These are phyloP conservation scores for Blastobotrys attinorum DNA, from an alignment of 805 yeast species.

Conservation along the genomic window DNA sequence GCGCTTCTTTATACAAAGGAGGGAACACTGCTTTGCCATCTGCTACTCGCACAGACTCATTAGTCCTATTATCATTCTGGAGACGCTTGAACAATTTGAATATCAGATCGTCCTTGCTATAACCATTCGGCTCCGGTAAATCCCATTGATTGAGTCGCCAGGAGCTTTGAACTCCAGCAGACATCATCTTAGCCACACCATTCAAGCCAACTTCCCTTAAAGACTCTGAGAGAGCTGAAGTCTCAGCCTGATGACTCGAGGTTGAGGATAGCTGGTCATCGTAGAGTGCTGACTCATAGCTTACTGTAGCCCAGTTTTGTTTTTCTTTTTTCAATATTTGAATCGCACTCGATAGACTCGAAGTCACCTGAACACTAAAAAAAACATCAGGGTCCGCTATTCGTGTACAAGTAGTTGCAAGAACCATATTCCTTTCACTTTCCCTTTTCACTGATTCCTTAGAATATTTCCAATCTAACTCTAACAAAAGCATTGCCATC, in stretches of 20 bases:
- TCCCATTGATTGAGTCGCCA: constrained; percentile 81
- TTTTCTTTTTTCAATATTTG: constrained; percentile 19
- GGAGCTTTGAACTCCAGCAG: constrained; percentile 23
- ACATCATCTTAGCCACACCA: constrained; percentile 47
- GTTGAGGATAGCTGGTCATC: constrained; percentile 29
- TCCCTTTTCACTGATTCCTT: too few relatives aligned
- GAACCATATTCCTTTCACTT: constrained; percentile 3
- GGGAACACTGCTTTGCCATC: too few relatives aligned
- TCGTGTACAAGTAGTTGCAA: constrained; percentile 35
- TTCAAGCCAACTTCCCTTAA: constrained; percentile 45
- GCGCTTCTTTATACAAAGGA: background rate
- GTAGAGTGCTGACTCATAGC: constrained; percentile 48
- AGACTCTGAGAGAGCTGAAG: constrained; percentile 29
- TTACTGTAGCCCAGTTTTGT: constrained; percentile 36
- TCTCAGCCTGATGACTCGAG: background rate
- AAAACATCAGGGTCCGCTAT: constrained; percentile 58
- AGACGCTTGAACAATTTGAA: constrained; percentile 46
- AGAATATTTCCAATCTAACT: constrained; percentile 25
- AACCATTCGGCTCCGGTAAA: constrained; percentile 37
- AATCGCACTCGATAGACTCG: constrained; percentile 47
- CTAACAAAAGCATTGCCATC: constrained; percentile 29
- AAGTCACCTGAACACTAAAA: constrained; percentile 55
- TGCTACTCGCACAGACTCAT: too few relatives aligned
- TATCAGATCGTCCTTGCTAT: constrained; percentile 38
- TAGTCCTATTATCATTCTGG: constrained; percentile 12